Conservation (phyloP, 2,329 filamentous ascomycete genomes). For the Sphaerostilbella broomeana region DNA sequence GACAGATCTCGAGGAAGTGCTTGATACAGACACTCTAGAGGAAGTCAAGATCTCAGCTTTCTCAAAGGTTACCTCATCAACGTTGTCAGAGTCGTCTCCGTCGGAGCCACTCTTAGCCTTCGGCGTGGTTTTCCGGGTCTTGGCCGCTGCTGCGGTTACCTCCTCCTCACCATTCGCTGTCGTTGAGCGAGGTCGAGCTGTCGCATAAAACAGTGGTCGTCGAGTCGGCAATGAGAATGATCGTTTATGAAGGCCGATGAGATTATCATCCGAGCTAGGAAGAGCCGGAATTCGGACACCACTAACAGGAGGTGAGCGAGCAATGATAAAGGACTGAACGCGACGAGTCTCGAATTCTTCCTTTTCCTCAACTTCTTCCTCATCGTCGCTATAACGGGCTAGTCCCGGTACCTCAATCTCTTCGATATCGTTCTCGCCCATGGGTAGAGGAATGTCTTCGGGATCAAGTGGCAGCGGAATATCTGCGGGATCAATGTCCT, state of each 20-base stretch:
- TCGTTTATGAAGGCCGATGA: conserved; percentile 35
- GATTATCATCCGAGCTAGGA: conserved; percentile 31
- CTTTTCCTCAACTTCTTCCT: conserved; percentile 40
- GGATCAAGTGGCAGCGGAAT: conserved; percentile 61
- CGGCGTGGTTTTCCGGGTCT: neutral
- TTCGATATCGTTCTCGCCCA: conserved; percentile 60
- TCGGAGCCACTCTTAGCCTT: conserved; percentile 11
- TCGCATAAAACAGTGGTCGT: conserved; percentile 14
- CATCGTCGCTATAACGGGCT: conserved; percentile 55
- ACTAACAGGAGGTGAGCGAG: conserved; percentile 17
- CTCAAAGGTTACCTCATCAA: conserved; percentile 48
- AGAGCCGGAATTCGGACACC: conserved; percentile 27
- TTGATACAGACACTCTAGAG: conserved; percentile 48
- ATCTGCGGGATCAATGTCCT: conserved; percentile 29
- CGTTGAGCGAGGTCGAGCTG: conserved; percentile 6
- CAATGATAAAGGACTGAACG: conserved; percentile 39
- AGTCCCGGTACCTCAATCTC: conserved; percentile 77
- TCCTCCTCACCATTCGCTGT: neutral
- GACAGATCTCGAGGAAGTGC: conserved; percentile 42
- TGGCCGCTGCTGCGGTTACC: neutral
- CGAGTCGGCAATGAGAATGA: conserved; percentile 44
- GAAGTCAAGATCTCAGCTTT: conserved; percentile 52
- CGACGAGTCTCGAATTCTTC: conserved; percentile 32
- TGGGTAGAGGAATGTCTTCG: conserved; percentile 57
- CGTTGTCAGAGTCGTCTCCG: conserved; percentile 28